Percentiles rank a stretch among this genome's conserved stretches.
Evolutionary conservation across 805 yeast genomes (phyloP).

Genomic region (Candida fluviatilis): DNA sequence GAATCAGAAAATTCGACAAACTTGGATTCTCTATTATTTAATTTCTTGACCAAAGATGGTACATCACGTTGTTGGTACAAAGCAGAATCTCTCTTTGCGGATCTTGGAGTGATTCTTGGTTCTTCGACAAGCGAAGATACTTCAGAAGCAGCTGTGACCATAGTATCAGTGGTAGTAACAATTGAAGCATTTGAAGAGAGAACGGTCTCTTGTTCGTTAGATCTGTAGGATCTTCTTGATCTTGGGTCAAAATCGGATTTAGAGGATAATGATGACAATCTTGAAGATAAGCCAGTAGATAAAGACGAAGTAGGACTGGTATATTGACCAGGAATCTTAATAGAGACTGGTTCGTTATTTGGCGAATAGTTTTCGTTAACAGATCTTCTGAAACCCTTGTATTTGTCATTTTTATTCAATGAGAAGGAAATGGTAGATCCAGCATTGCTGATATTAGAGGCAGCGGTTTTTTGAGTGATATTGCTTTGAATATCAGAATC

Average conservation of each 20-base stretch:
- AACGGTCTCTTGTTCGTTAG: conserved; percentile 5
- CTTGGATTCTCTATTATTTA: conserved; percentile 7
- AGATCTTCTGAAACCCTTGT: conserved; percentile 41
- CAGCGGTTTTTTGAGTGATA: background rate
- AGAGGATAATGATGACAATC: background rate
- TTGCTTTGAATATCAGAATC: background rate
- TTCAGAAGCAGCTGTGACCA: conserved; percentile 9
- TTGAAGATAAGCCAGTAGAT: conserved; percentile 4
- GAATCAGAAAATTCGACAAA: conserved; percentile 6
- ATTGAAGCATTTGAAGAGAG: conserved; percentile 5
- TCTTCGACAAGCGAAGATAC: conserved; percentile 10
- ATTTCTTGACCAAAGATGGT: conserved; percentile 9
- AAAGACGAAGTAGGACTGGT: conserved; percentile 6
- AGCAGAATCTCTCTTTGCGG: conserved; percentile 17
- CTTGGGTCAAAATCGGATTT: conserved; percentile 21
- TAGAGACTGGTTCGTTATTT: conserved; percentile 17
- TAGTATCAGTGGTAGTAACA: conserved; percentile 9
- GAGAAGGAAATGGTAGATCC: conserved; percentile 19
- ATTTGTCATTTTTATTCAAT: conserved; percentile 29
- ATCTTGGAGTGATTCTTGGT: conserved; percentile 21
- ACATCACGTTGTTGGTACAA: conserved; percentile 1
- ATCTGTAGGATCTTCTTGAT: conserved; percentile 5
- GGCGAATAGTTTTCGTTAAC: conserved; percentile 13
- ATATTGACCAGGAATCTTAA: conserved; percentile 16
- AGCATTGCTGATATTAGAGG: background rate